These are phyloP conservation scores for Euphrasia arctica DNA, from an alignment of 305 asterid genomes.

Conservation along the genomic window DNA sequence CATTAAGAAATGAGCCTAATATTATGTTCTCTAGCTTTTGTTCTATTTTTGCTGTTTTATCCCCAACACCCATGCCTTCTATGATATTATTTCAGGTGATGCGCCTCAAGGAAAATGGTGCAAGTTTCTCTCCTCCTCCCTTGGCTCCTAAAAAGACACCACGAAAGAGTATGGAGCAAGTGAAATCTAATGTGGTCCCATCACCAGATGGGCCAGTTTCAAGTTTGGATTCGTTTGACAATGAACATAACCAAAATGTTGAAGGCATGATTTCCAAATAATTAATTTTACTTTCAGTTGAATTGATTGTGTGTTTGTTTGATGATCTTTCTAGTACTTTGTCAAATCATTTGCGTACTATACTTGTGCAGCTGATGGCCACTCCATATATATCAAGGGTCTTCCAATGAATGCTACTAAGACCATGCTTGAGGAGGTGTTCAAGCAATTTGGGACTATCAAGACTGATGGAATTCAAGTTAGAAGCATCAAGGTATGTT, in stretches of 20 bases:
- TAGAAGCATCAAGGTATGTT: slow-evolving; percentile 76
- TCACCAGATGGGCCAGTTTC: slow-evolving; percentile 35
- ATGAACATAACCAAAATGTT: slow-evolving; percentile 42
- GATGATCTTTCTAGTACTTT: slow-evolving; percentile 3
- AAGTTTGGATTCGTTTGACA: slow-evolving; percentile 39
- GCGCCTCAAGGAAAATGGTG: slow-evolving; percentile 45
- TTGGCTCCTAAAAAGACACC: slow-evolving; percentile 33
- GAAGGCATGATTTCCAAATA: slow-evolving; percentile 35
- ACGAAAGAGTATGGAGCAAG: slow-evolving; percentile 36
- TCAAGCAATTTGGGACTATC: slow-evolving; percentile 78
- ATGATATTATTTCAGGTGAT: slow-evolving; percentile 39
- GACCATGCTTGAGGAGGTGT: slow-evolving; percentile 59
- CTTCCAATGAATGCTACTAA: slow-evolving; percentile 79
- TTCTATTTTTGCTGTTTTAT: not conserved
- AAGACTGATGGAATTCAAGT: slow-evolving; percentile 84
- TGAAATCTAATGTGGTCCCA: slow-evolving; percentile 27
- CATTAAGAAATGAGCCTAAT: not conserved
- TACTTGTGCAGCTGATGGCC: slow-evolving; percentile 72
- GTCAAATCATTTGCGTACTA: slow-evolving; percentile 7
- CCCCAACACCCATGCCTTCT: not conserved
- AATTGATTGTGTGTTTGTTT: slow-evolving; percentile 7
- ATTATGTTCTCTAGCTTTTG: not conserved
- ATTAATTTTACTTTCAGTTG: slow-evolving; percentile 13
- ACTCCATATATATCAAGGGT: slow-evolving; percentile 78
- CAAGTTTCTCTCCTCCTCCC: slow-evolving; percentile 39